Base-by-base conservation (phyloP, 805 yeast species). In the Sugiyamaella chiloensis region DNA sequence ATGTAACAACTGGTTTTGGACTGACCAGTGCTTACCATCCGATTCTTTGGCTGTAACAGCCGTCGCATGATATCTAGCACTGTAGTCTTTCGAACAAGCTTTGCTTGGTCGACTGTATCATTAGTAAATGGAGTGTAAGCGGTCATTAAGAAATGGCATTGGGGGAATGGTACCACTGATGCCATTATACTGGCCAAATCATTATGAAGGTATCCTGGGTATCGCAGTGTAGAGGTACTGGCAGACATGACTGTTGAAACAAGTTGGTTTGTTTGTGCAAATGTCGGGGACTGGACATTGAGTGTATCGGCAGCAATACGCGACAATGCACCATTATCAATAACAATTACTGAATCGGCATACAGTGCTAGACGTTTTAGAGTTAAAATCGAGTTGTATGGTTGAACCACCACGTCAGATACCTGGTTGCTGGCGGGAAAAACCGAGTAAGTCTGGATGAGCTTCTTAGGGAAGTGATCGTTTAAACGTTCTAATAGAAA, bases 341-440 rank as follows among this genome's bases (percentile, higher is more conserved):
- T 84, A 4, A 91, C 93, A n/a, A 88, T 74, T 37, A 87, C 83
- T 2, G 88, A 83, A 64, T 93, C 96, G 36, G 96, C 86, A 58
- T 78, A 79, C 55, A 88, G 93, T 4, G 87, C 83, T 51, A 93
- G 72, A 56, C 98, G 70, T 62, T 81, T 80, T 56, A 95, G 71
- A 0, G 99, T 83, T 45, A 93, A 68, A 17, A 93, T 74, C 0
- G 95, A 83, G 64, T 93, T 93, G 66, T 93, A 93, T 0, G 99
- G 98, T 62, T 93, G 98, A 3, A 95, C 96, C 16, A 95, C 98
- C n/a, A 90, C 97, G 58, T 91, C 98, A 1, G 96, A 85, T 0
- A 87, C 83, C 51, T 85, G 88, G 47, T 79, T 81, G 40, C 81
- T 77, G 29, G 76, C 78, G 0, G 96, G 96, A 60, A 93, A 90